These are phyloP conservation scores for Casuarina glauca DNA, from an alignment of 306 rosid species.

Conservation along the genomic window DNA sequence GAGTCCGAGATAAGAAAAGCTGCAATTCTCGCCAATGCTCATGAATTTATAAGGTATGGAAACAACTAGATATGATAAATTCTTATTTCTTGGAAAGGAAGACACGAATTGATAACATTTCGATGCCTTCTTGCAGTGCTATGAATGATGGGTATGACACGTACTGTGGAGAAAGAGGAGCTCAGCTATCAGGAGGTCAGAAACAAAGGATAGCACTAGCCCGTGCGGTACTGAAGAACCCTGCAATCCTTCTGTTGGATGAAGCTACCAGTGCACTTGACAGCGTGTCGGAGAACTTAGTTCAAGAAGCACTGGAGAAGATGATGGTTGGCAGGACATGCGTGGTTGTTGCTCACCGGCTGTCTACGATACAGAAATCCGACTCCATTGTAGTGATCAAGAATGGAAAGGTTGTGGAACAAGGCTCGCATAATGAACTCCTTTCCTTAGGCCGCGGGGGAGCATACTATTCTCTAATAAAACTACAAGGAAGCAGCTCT, in stretches of 20 bases:
- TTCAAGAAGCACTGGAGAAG: conserved; percentile 79
- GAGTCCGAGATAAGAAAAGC: conserved; percentile 84
- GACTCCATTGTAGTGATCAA: conserved; percentile 72
- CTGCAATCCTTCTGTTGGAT: conserved; percentile 77
- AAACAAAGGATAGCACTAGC: conserved; percentile 89
- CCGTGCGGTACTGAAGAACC: conserved; percentile 76
- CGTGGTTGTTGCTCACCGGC: conserved; percentile 74
- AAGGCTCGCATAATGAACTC: conserved; percentile 76
- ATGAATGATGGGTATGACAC: conserved; percentile 82
- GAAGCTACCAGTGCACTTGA: conserved; percentile 96
- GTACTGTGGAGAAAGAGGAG: conserved; percentile 87
- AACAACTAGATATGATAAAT: neutral
- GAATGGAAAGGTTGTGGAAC: conserved; percentile 71
- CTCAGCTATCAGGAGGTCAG: conserved; percentile 89
- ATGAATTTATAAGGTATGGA: conserved; percentile 79
- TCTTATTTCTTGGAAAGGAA: neutral
- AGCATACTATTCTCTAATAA: conserved; percentile 54
- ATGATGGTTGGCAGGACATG: conserved; percentile 79
- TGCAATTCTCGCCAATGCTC: conserved; percentile 86
- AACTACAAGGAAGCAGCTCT: conserved; percentile 52
- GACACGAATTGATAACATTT: conserved; percentile 1
- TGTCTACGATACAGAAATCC: conserved; percentile 72
- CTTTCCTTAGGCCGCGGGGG: conserved; percentile 57
- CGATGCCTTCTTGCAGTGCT: conserved; percentile 43
- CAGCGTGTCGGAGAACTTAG: conserved; percentile 71